Percentiles rank a stretch among this genome's conserved stretches.
phyloP scores from a whole-genome alignment of 768 basidiomycete species.

The Rhodotorula taiwanensis region DNA sequence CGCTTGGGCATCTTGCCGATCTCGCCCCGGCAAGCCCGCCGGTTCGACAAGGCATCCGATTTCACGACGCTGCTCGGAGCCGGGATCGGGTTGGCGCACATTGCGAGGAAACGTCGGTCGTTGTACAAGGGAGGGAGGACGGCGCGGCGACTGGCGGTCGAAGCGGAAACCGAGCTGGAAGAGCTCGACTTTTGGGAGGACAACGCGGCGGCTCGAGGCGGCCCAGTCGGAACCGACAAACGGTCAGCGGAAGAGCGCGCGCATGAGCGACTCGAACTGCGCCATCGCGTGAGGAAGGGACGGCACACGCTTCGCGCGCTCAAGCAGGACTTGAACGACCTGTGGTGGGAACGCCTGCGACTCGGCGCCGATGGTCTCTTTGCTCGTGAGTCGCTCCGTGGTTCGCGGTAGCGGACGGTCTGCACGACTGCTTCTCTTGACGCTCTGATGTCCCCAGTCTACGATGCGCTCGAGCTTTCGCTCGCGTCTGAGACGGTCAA shows the following conservation, averaged over 20 bases:
- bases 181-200: conserved; percentile 13
- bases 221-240: neutral
- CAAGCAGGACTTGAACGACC: neutral
- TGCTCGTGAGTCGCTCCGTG: conserved; percentile 4
- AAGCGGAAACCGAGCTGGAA: neutral
- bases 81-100: neutral
- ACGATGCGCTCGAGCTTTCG: conserved; percentile 21
- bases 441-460: neutral
- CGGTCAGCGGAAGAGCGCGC: neutral
- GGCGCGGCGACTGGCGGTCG: neutral
- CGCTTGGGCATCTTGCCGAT: conserved; percentile 4
- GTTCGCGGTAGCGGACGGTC: too few relatives aligned
- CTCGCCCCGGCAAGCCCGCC: neutral
- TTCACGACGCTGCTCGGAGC: neutral
- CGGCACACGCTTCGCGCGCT: neutral
- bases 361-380: conserved; percentile 16
- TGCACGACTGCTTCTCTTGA: too few relatives aligned
- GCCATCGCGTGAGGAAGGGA: conserved; percentile 1
- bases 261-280: neutral
- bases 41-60: conserved; percentile 1
- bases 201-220: too few relatives aligned
- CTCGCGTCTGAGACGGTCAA: neutral
- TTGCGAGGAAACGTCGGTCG: neutral
- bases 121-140: neutral
- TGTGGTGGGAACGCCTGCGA: conserved; percentile 6